These are phyloP conservation scores for Cystofilobasidium bisporidii DNA, from an alignment of 768 basidiomycete genomes.

Conservation along the genomic window DNA sequence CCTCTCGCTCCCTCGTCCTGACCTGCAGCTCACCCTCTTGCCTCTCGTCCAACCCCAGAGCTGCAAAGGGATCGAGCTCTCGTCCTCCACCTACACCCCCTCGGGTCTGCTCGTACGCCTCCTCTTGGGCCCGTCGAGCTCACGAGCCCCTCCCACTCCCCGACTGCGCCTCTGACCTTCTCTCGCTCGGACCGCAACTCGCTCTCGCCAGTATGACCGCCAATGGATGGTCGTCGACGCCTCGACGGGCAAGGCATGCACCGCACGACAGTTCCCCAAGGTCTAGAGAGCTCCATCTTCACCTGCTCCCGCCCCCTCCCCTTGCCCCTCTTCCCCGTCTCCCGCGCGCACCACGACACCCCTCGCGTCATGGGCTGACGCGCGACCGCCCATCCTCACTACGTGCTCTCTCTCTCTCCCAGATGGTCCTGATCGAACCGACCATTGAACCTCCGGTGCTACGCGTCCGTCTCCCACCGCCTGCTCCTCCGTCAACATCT, in stretches of 20 bases:
- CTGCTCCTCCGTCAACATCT: background rate
- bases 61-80: slow-evolving; percentile 14
- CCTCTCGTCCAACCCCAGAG: slow-evolving; percentile 8
- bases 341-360: too few relatives aligned
- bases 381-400: too few relatives aligned
- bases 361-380: too few relatives aligned
- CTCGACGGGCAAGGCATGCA: slow-evolving; percentile 14
- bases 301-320: too few relatives aligned
- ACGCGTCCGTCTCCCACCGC: background rate
- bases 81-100: background rate
- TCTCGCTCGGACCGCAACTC: too few relatives aligned
- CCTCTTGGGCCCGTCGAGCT: too few relatives aligned
- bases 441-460: background rate
- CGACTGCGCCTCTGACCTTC: too few relatives aligned
- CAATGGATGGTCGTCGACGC: slow-evolving; percentile 26
- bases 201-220: slow-evolving; percentile 26
- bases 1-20: background rate
- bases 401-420: background rate
- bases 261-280: slow-evolving; percentile 10
- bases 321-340: background rate
- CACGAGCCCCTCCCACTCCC: too few relatives aligned
- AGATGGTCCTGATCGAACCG: slow-evolving; percentile 25
- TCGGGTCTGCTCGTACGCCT: slow-evolving; percentile 10
- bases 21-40: background rate
- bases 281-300: too few relatives aligned